These are phyloP conservation scores for Scheffersomyces quercinus DNA, from an alignment of 1,139 yeast genomes.

Conservation along the genomic window DNA sequence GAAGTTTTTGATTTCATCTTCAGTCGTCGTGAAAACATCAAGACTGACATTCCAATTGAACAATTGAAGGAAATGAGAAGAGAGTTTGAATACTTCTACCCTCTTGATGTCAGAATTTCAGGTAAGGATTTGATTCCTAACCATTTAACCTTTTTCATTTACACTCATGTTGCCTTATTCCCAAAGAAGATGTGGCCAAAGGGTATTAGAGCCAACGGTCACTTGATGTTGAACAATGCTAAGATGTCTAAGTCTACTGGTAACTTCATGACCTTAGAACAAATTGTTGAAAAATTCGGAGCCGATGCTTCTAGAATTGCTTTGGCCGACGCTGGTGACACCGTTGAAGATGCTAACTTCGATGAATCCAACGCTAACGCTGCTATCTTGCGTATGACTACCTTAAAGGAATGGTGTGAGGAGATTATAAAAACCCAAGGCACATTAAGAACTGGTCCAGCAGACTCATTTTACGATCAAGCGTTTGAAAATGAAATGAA, in stretches of 20 bases:
- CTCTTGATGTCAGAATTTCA: constrained; percentile 85
- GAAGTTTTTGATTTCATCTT: constrained; percentile 93
- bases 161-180: constrained; percentile 90
- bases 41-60: constrained; percentile 62
- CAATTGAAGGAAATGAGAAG: constrained; percentile 77
- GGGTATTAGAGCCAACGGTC: constrained; percentile 95
- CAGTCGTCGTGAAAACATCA: constrained; percentile 63
- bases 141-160: constrained; percentile 93
- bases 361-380: constrained; percentile 97
- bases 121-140: constrained; percentile 98
- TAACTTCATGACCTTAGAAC: constrained; percentile 88
- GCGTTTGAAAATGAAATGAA: constrained; percentile 97
- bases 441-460: constrained; percentile 69
- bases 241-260: constrained; percentile 99
- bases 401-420: constrained; percentile 95
- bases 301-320: constrained; percentile 98
- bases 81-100: constrained; percentile 95
- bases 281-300: constrained; percentile 85
- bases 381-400: constrained; percentile 89
- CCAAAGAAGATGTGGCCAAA: constrained; percentile 90
- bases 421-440: constrained; percentile 56
- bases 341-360: constrained; percentile 96
- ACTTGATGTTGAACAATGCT: constrained; percentile 89
- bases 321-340: constrained; percentile 97
- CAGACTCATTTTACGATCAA: constrained; percentile 69